phyloP scores from a whole-genome alignment of 139 green algal species.

The Chlorella sp. region DNA sequence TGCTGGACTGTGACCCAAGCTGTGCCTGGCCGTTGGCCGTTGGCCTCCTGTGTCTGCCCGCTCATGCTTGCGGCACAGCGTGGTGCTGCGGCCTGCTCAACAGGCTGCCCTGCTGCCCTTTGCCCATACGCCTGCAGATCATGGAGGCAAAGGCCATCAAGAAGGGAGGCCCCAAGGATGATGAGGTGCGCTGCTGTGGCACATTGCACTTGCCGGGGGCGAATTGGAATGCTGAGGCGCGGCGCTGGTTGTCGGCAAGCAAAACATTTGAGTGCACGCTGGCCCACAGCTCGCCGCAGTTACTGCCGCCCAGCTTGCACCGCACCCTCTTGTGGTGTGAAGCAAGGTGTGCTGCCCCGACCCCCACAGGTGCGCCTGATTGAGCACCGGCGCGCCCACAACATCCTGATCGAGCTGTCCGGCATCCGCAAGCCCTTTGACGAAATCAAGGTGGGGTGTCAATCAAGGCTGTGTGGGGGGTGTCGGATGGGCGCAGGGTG shows the following conservation, averaged over 20 bases:
- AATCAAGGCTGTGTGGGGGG: neutral
- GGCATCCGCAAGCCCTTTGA: conserved; percentile 70
- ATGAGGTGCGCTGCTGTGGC: conserved; percentile 44
- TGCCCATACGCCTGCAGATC: conserved; percentile 21
- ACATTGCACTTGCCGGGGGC: too few species aligned
- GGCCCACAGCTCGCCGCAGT: too few species aligned
- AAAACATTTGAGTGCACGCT: too few species aligned
- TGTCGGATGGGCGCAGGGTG: neutral
- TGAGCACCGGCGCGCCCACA: conserved; percentile 83
- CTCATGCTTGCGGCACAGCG: neutral
- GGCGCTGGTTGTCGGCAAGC: too few species aligned
- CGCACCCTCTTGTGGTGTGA: too few species aligned
- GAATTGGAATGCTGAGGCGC: too few species aligned
- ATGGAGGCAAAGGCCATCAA: conserved; percentile 59
- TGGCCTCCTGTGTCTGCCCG: neutral
- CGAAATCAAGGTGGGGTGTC: conserved; percentile 57
- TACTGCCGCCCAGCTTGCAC: too few species aligned
- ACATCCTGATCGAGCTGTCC: conserved; percentile 85
- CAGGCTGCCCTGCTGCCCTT: neutral
- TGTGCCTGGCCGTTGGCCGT: too few species aligned
- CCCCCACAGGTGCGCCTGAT: conserved; percentile 51
- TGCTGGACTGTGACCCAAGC: too few species aligned
- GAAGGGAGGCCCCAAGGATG: conserved; percentile 25
- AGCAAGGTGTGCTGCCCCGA: too few species aligned
- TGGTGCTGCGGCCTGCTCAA: neutral